Base-by-base conservation (phyloP, 2,329 filamentous ascomycete genomes). In the Cytospora piceicola region DNA sequence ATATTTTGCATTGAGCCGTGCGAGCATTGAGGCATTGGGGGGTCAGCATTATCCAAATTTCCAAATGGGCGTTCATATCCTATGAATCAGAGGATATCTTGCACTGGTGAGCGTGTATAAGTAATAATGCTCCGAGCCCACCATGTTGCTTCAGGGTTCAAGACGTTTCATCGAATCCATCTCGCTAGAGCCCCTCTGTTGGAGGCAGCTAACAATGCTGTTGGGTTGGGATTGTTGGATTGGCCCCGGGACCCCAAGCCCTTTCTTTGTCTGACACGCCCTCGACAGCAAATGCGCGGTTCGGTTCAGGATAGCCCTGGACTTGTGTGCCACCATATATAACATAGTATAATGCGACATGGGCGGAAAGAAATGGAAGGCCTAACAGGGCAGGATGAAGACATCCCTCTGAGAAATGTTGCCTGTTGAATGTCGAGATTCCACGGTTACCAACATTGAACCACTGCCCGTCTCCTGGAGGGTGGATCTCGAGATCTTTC, bases 181-280 rank as follows among this genome's bases (percentile, higher is more conserved):
- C 46, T 49, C 46, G 46, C 46, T 49, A 49, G 46, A 24, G n/a
- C 46, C 46, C 22, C n/a, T 49, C 46, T 22, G 46, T 49, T 24
- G 46, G 46, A 11, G 22, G 46, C 46, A 20, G 46, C 46, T 24
- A n/a, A 49, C 46, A 36, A 49, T 49, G 46, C 46, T 9, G 9
- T 24, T 14, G 42, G n/a, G 6, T 49, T 36, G 34, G 34, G 39
- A 24, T 24, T 12, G 46, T 24, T 49, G 46, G 46, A 49, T 12
- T 49, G 46, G 46, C 46, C 46, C 46, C 46, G 46, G n/a, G n/a
- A 49, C 46, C 46, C 22, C n/a, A 49, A 49, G 46, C 60, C 39
- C 61, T 63, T 63, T 63, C 61, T 63, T 63, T 63, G 61, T 63
- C 39, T 36, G 61, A 57, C 27, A 55, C 55, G 53, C 56, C 53